Evolutionary conservation across 805 yeast species (phyloP).

Genomic region (Cyberlindnera galapagoensis): DNA sequence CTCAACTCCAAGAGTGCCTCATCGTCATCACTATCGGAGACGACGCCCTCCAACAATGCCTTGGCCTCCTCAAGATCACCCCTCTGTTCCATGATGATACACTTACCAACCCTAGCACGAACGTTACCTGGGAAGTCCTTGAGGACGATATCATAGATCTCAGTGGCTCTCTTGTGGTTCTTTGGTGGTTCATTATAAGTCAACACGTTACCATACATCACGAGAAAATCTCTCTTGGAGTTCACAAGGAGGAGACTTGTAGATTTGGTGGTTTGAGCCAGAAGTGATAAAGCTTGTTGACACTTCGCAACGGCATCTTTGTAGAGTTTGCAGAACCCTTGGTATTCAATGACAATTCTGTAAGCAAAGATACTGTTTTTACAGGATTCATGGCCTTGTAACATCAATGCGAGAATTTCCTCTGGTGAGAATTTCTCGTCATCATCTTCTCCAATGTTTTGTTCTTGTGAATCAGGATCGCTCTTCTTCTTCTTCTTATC

Average conservation of each 20-base stretch:
- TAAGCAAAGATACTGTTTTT: slow-evolving; percentile 51
- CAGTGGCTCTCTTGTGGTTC: slow-evolving; percentile 68
- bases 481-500: slow-evolving; percentile 13
- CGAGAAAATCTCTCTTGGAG: slow-evolving; percentile 52
- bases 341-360: slow-evolving; percentile 57
- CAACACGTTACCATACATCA: slow-evolving; percentile 67
- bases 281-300: slow-evolving; percentile 48
- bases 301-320: slow-evolving; percentile 54
- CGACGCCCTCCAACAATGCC: slow-evolving; percentile 43
- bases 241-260: slow-evolving; percentile 43
- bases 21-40: slow-evolving; percentile 43
- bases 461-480: slow-evolving; percentile 22
- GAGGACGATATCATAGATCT: slow-evolving; percentile 60
- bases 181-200: slow-evolving; percentile 89
- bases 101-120: slow-evolving; percentile 75
- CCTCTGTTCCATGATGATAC: slow-evolving; percentile 65
- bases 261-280: slow-evolving; percentile 40
- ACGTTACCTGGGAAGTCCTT: slow-evolving; percentile 37
- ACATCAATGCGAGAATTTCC: slow-evolving; percentile 42
- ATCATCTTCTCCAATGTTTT: slow-evolving; percentile 21
- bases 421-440: slow-evolving; percentile 34
- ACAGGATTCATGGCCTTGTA: slow-evolving; percentile 43
- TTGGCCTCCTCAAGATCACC: slow-evolving; percentile 51
- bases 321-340: slow-evolving; percentile 56
- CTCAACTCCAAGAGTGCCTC: slow-evolving; percentile 65